These are phyloP conservation scores for Sutorius australiensis DNA, from an alignment of 768 basidiomycete genomes.

Conservation along the genomic window DNA sequence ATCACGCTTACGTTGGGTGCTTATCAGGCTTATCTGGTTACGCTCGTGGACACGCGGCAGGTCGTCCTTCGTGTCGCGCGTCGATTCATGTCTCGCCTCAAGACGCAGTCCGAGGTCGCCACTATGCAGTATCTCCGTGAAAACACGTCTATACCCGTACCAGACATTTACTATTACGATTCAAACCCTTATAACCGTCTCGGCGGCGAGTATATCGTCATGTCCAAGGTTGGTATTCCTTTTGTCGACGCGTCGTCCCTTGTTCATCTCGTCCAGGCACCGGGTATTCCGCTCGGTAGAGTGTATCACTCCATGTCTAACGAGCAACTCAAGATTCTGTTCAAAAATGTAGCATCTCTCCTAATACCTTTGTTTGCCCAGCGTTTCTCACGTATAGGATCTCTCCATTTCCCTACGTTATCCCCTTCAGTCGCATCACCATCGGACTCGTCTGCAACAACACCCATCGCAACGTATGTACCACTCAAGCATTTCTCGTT, in stretches of 20 bases:
- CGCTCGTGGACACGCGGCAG: slow-evolving; percentile 55
- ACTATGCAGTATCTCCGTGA: slow-evolving; percentile 78
- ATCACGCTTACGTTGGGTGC: slow-evolving; percentile 5
- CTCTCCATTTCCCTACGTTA: slow-evolving; percentile 48
- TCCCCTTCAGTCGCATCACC: slow-evolving; percentile 19
- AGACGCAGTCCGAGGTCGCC: slow-evolving; percentile 84
- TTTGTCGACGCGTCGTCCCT: slow-evolving; percentile 1
- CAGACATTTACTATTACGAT: slow-evolving; percentile 72
- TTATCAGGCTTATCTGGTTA: slow-evolving; percentile 70
- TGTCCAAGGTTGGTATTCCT: slow-evolving; percentile 65
- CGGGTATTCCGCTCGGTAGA: slow-evolving; percentile 64
- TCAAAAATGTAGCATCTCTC: slow-evolving; percentile 65
- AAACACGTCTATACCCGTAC: slow-evolving; percentile 68
- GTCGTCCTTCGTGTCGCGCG: slow-evolving; percentile 79
- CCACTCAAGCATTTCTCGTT: slow-evolving; percentile 20
- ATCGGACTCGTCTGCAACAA: slow-evolving; percentile 19
- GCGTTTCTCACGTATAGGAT: slow-evolving; percentile 74
- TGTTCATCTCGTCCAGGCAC: slow-evolving; percentile 46
- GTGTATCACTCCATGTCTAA: slow-evolving; percentile 72
- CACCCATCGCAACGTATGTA: slow-evolving; percentile 25
- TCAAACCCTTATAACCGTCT: slow-evolving; percentile 81
- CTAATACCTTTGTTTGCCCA: slow-evolving; percentile 73
- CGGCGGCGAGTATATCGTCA: slow-evolving; percentile 81
- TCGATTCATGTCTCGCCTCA: slow-evolving; percentile 80
- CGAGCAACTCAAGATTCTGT: slow-evolving; percentile 56